Percentiles rank a stretch among this genome's conserved stretches.
Conservation (phyloP, 331 rosid species). For the Dryas integrifolia region DNA sequence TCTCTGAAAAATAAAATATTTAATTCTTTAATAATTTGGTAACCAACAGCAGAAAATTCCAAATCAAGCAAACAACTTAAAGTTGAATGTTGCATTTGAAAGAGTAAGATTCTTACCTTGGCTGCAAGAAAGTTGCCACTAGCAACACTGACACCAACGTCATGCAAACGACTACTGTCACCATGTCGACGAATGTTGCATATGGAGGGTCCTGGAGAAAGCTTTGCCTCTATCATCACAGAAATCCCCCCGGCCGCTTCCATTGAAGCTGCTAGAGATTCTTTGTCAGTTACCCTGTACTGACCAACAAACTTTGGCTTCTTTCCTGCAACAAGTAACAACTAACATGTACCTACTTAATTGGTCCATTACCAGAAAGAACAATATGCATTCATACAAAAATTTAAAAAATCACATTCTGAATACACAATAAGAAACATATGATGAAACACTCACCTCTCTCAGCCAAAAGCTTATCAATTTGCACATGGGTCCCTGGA, state of each 20-base stretch:
- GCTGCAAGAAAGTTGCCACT: conserved; percentile 97
- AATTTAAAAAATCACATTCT: not conserved
- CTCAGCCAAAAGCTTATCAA: conserved; percentile 71
- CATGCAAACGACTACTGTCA: conserved; percentile 85
- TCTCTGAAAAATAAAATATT: conserved; percentile 56
- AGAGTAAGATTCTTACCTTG: conserved; percentile 53
- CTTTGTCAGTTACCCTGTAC: conserved; percentile 77
- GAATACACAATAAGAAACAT: conserved; percentile 3
- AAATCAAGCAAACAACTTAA: conserved; percentile 16
- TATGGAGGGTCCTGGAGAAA: conserved; percentile 93
- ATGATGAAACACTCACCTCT: conserved; percentile 51
- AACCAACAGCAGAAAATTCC: conserved; percentile 15
- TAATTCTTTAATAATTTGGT: not conserved
- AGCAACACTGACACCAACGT: conserved; percentile 92
- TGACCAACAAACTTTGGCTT: conserved; percentile 69
- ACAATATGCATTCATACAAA: not conserved
- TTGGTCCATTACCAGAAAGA: not conserved
- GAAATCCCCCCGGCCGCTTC: conserved; percentile 88
- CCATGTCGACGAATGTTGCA: conserved; percentile 92
- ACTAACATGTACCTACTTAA: conserved; percentile 5
- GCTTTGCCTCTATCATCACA: conserved; percentile 83
- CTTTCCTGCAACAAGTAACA: conserved; percentile 54
- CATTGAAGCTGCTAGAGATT: conserved; percentile 80
- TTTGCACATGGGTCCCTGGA: conserved; percentile 84
- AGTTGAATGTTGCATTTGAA: conserved; percentile 10